phyloP scores from a whole-genome alignment of 305 asterid genomes.

The Andrographis paniculata region DNA sequence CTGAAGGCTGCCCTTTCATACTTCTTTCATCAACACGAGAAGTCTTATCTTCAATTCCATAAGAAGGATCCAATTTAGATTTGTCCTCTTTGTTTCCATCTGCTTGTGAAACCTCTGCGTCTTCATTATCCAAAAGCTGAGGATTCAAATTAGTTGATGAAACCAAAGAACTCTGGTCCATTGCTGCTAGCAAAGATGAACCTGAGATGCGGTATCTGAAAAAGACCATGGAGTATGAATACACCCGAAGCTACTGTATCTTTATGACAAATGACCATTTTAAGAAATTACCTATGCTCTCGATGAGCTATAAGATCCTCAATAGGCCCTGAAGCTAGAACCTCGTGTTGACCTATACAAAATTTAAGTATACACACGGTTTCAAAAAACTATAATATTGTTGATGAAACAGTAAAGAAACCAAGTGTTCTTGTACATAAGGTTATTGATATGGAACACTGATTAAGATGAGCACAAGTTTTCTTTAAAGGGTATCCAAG shows the following conservation, averaged over 20 bases:
- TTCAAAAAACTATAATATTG: constrained; percentile 3
- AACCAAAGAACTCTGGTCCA: constrained; percentile 74
- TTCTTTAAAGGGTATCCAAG: constrained; percentile 10
- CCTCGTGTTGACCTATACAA: constrained; percentile 85
- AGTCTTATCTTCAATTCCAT: constrained; percentile 49
- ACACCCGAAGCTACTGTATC: constrained; percentile 9
- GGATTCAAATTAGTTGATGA: constrained; percentile 43
- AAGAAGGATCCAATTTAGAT: constrained; percentile 28
- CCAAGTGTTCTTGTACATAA: too few relatives aligned
- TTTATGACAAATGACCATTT: constrained; percentile 17
- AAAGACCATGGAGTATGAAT: constrained; percentile 23
- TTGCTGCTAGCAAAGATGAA: constrained; percentile 87
- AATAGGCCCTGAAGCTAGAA: constrained; percentile 98
- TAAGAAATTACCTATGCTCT: constrained; percentile 73
- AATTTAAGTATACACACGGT: too few relatives aligned
- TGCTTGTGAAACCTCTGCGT: constrained; percentile 39
- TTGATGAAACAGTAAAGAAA: too few relatives aligned
- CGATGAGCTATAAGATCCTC: constrained; percentile 99
- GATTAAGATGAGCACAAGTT: not conserved
- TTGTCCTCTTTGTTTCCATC: constrained; percentile 23
- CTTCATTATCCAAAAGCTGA: constrained; percentile 47
- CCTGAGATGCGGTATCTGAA: constrained; percentile 98
- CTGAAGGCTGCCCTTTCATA: constrained; percentile 82
- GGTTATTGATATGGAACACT: too few relatives aligned
- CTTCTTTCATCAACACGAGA: constrained; percentile 67